Evolutionary conservation across 768 basidiomycete genomes (phyloP), one percentile per base, ranked within the genome.

Genomic region (Filobasidium floriforme): DNA sequence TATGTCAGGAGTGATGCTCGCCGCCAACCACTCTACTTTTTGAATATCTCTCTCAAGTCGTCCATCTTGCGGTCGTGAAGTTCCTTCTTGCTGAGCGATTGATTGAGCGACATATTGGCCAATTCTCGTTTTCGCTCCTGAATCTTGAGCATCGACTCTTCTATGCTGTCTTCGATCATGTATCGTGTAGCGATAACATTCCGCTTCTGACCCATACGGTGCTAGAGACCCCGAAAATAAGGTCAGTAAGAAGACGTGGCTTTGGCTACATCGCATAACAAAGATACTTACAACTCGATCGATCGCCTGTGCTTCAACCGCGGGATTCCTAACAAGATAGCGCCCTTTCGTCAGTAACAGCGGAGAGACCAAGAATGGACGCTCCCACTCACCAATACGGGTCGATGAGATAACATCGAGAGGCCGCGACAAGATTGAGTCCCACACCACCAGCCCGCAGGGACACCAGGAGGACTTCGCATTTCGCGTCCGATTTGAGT

Each of bases 371-470:
- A 71, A 68, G 66, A 70, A n/a, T n/a, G n/a, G n/a, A n/a, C n/a
- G n/a, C n/a, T 1, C 71, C 61, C 3, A 74, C 81, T 70, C 75
- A 88, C 92, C 92, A 97, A 78, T 96, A 97, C 49, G 92, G 92
- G 80, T 97, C 92, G 86, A 98, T 92, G 51, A 99, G 81, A 78
- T 96, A 98, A 90, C 92, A 62, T 87, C 89, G 74, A 88, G 89
- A 57, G 12, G 94, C 96, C 19, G 92, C 88, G 0, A 94, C 97
- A 54, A 98, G 83, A 77, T 98, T 99, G 64, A 99, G 81, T 18
- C 94, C 96, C 6, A 99, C 96, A 62, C 96, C 96, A 62, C 96
- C 96, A 7, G 96, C 96, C 74, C 94, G 89, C 71, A 98, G 82
- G 76, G 92, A 96, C 73, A 99, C 93, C 40, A 99, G 83, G 49